Evolutionary conservation across 805 yeast genomes (phyloP).

Genomic region (Candida schatavii): DNA sequence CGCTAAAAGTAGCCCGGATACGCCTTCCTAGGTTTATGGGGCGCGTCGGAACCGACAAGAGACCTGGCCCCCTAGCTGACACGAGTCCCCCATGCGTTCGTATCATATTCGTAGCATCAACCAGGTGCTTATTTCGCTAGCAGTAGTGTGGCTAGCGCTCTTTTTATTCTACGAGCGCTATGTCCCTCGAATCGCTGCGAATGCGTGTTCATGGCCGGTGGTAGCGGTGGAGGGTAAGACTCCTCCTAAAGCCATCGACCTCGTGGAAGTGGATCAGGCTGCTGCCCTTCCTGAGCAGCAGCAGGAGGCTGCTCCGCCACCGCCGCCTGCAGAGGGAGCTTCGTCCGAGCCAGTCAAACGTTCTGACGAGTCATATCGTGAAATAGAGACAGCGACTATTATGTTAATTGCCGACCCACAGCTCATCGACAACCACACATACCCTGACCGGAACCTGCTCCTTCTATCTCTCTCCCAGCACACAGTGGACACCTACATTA

Average conservation of each 20-base stretch:
- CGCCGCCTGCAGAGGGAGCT: background rate
- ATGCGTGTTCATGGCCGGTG: slow-evolving; percentile 33
- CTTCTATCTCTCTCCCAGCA: slow-evolving; percentile 36
- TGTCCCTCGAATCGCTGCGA: slow-evolving; percentile 25
- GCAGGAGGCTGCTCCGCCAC: background rate
- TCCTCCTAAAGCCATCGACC: background rate
- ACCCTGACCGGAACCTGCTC: slow-evolving; percentile 34
- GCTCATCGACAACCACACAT: slow-evolving; percentile 43
- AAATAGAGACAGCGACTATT: slow-evolving; percentile 19
- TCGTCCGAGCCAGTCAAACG: background rate
- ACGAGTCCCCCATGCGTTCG: slow-evolving; percentile 1
- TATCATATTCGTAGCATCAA: slow-evolving; percentile 22
- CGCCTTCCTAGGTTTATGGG: too few species aligned
- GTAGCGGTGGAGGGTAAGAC: slow-evolving; percentile 1
- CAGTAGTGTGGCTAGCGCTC: slow-evolving; percentile 25
- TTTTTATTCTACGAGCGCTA: slow-evolving; percentile 33
- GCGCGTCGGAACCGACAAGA: too few species aligned
- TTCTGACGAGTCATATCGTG: background rate
- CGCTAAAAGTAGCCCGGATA: too few species aligned
- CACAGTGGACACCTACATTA: slow-evolving; percentile 38
- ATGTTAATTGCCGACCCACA: slow-evolving; percentile 44
- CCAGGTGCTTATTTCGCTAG: slow-evolving; percentile 22
- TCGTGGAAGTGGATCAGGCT: background rate
- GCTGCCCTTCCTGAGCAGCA: background rate
- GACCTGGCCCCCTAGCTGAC: too few species aligned